Base-by-base conservation (phyloP, 352 stramenopile species). In the Globisporangium echinulatum region DNA sequence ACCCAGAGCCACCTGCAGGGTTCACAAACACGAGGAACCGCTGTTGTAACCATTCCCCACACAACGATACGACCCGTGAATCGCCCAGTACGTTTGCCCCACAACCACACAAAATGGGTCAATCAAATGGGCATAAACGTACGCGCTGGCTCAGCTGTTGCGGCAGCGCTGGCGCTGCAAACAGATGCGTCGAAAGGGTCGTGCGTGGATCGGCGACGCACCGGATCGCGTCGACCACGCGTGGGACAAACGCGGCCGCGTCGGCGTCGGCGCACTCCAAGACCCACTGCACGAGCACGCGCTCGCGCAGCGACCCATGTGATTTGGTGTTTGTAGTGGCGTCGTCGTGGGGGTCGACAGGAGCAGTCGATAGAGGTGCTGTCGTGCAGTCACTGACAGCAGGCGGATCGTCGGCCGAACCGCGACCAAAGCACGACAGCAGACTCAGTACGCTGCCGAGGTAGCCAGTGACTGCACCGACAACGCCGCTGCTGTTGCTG, bases 1-100 rank as follows among this genome's bases (percentile, higher is more conserved):
- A 76, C 82, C 82, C 80, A 2, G 70, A 54, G 9, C 83, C 83
- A 50, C 82, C 77, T 47, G 75, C 73, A 7, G 84, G 82, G 55
- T 90, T 91, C 43, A 93, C 72, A 49, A 90, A 67, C 44, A 90
- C 74, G 47, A 65, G 40, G 14, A 56, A 61, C 48, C 55, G 59
- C 59, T 33, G 25, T 33, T 33, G 25, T 33, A 33, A 33, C 25
- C 25, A 33, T 33, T 33, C 25, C 25, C 25, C 25, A 33, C 25
- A 33, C 25, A 33, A 33, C 25, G 25, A 33, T 33, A 33, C 25
- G 25, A 33, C 25, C 25, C 25, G 25, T 33, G 25, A 33, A 33
- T 33, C 25, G 2, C 25, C 25, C 25, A 33, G 25, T 33, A 33
- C 25, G 25, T 33, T 33, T 33, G 25, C 25, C 25, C 25, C 25